Evolutionary conservation across 2,329 filamentous ascomycete genomes (phyloP).

Genomic region (Tricladium varicosporioides): DNA sequence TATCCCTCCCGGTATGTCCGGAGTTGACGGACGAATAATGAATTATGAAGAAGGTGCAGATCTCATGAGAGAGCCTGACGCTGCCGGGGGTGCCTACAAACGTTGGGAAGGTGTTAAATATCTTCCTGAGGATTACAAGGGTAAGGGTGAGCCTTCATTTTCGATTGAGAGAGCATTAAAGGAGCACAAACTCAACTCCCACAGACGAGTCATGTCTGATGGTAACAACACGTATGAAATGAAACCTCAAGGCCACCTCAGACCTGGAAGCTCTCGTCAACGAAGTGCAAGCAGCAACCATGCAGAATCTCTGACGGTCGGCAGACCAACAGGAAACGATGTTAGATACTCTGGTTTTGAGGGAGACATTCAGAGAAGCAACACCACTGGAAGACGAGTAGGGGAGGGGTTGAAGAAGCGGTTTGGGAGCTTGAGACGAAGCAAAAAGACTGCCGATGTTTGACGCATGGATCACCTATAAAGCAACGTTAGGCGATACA

Average conservation of each 20-base stretch:
- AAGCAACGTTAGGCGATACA: neutral
- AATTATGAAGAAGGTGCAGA: constrained; percentile 84
- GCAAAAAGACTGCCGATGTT: constrained; percentile 24
- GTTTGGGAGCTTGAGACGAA: constrained; percentile 51
- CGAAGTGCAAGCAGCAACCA: constrained; percentile 42
- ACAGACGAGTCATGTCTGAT: constrained; percentile 26
- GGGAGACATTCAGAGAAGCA: constrained; percentile 23
- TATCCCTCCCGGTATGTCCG: constrained; percentile 70
- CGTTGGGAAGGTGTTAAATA: constrained; percentile 71
- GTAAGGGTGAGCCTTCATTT: constrained; percentile 76
- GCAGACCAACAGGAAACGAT: constrained; percentile 4
- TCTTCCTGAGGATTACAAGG: constrained; percentile 74
- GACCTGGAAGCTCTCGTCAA: constrained; percentile 35
- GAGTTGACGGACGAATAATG: constrained; percentile 68
- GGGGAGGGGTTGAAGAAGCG: constrained; percentile 52
- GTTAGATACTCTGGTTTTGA: constrained; percentile 17
- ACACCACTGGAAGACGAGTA: constrained; percentile 41
- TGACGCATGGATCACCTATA: neutral
- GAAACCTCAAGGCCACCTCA: constrained; percentile 35
- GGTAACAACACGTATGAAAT: constrained; percentile 48
- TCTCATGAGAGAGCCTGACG: constrained; percentile 72
- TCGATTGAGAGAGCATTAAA: constrained; percentile 67
- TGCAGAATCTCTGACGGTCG: neutral
- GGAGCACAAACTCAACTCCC: constrained; percentile 43
- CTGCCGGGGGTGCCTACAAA: constrained; percentile 71